Evolutionary conservation across 371 early-diverging fungal genomes (phyloP), one percentile per base, ranked within the genome.

Genomic region (Apophysomyces variabilis): DNA sequence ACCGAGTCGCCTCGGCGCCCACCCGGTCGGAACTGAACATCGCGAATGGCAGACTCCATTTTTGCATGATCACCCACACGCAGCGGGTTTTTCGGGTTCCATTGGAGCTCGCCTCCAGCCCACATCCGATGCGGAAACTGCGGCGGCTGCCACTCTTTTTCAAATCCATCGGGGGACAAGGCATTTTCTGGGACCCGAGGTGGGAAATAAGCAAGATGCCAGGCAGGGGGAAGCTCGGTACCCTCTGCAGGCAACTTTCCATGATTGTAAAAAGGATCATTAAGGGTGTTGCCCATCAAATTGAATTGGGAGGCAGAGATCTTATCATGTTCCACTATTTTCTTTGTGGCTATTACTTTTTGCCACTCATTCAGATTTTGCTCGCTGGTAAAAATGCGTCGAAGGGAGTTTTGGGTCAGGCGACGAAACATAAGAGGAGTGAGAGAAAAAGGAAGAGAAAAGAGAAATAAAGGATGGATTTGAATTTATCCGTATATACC

Each of bases 151-250:
- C 88, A 88, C 38, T 80, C 84, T 43, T 79, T 74, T 56, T 89
- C 87, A 71, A 90, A 93, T 1, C 95, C 94, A 70, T 95, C 95
- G 7, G 81, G 62, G 8, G 92, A 83, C 9, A 94, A 81, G 43
- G 86, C 80, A 8, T 57, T 58, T 69, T 93, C 93, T 35, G 83
- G 81, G 14, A 82, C 72, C 43, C 84, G 82, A 13, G 87, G 87
- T 16, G 92, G 91, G 67, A 93, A 94, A 72, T 90, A 89, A 4
- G 82, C 85, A 46, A 92, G 71, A 67, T 94, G 94, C 68, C 85
- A 90, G 14, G 83, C 89, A n/a, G 89, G 90, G 0, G 88, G 91
- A 7, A 93, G 57, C 11, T 77, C 77, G 0, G 87, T 66, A 7
- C 85, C 89, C 4, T 44, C 50, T 1, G 70, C 60, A n/a, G 80